Evolutionary conservation across 805 yeast species (phyloP), one percentile per base, ranked within the genome.

Genomic region (Sugiyamaella lignohabitans): DNA sequence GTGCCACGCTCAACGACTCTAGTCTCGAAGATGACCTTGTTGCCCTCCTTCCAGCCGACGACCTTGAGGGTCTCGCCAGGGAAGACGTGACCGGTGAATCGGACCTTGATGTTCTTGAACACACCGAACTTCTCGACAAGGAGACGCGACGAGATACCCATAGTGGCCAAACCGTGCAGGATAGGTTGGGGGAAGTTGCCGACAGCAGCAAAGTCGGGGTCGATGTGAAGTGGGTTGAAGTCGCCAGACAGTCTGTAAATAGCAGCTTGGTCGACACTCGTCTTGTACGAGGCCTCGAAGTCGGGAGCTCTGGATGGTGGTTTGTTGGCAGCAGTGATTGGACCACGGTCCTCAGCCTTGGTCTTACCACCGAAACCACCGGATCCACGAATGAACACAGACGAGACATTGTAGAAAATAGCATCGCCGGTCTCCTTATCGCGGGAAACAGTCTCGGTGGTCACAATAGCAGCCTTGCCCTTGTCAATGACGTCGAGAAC

Each of bases 151-250:
- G 85, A 70, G 49, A 89, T 76, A 51, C 98, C 98, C 63, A 86
- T 79, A 17, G 86, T 76, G 60, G 94, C 84, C 67, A 91, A 75
- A 38, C 98, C 98, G 68, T 91, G 98, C 55, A 91, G 75, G 57
- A 91, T 91, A 42, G 98, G 98, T 46, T 71, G 69, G 42, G 79
- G 80, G 65, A 91, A 91, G 51, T 83, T 84, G 41, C 91, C 97
- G 48, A 85, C 85, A 53, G 81, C 78, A 14, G 98, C 97, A 67
- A 89, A 84, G 24, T 65, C 72, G 17, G 98, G 97, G 69, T 91
- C 98, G 62, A 91, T 82, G 70, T 89, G 98, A 58, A 91, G 75
- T 50, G 98, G 98, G 67, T 91, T 91, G 66, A 81, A 82, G 71
- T 91, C 98, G 46, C 96, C 98, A 51, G 91, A 82, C 51, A 91